Evolutionary conservation across 2,329 filamentous ascomycete species (phyloP).

Genomic region (Lasiodiplodia citricola): DNA sequence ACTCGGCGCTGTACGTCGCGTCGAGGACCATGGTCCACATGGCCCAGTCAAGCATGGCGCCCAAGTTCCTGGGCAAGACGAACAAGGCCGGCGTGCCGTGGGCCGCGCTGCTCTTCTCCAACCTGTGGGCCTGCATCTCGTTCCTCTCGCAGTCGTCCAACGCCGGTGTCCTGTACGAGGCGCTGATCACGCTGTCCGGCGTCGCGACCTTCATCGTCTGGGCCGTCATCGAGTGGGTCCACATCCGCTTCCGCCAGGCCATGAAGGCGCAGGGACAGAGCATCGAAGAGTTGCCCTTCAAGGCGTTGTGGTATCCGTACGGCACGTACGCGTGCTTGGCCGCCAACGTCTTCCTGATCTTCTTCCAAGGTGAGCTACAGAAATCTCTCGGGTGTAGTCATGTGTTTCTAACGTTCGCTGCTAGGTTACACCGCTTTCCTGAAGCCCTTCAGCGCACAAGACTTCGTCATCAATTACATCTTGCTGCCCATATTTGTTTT

Average conservation of each 20-base stretch:
- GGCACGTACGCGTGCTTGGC: constrained; percentile 30
- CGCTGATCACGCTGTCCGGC: constrained; percentile 33
- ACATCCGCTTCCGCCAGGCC: constrained; percentile 50
- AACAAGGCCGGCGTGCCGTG: constrained; percentile 30
- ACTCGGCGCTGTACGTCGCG: constrained; percentile 30
- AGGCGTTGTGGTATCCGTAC: constrained; percentile 30
- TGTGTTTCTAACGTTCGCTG: not conserved
- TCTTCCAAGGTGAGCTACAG: constrained; percentile 30
- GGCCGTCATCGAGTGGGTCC: constrained; percentile 48
- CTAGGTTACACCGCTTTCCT: constrained; percentile 31
- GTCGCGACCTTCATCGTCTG: constrained; percentile 46
- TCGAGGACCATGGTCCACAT: constrained; percentile 31
- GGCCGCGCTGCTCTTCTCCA: constrained; percentile 44
- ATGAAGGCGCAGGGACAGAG: constrained; percentile 45
- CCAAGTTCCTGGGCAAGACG: constrained; percentile 29
- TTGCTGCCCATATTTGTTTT: constrained; percentile 30
- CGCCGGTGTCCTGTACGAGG: constrained; percentile 29
- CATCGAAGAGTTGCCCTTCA: constrained; percentile 33
- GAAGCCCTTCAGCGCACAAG: constrained; percentile 29
- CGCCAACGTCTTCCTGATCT: constrained; percentile 31
- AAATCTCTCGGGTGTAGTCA: not conserved
- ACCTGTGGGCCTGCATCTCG: constrained; percentile 44
- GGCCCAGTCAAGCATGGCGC: constrained; percentile 30
- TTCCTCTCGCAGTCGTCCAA: constrained; percentile 37
- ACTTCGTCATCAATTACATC: constrained; percentile 33